phyloP scores from a whole-genome alignment of 1,284 basidiomycete genomes.

The Cutaneotrichosporon mucoides region DNA sequence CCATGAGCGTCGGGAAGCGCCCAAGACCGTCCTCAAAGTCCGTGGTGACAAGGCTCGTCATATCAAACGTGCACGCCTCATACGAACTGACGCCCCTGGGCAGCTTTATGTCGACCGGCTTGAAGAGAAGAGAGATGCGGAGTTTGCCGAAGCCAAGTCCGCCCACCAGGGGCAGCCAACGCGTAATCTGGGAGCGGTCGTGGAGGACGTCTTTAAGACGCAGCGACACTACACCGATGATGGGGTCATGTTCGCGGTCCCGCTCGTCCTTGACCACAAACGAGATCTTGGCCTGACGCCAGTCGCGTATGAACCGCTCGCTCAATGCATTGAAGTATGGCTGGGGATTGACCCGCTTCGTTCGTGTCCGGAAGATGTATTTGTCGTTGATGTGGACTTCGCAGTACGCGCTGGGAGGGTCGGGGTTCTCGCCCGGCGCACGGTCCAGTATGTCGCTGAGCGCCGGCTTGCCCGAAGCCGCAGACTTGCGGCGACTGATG shows the following conservation, averaged over 20 bases:
- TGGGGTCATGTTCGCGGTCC: slow-evolving; percentile 48
- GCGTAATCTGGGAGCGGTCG: slow-evolving; percentile 36
- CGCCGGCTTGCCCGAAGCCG: slow-evolving; percentile 41
- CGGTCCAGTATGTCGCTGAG: slow-evolving; percentile 41
- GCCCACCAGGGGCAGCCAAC: slow-evolving; percentile 45
- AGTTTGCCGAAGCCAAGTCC: slow-evolving; percentile 47
- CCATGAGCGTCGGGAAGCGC: slow-evolving; percentile 24
- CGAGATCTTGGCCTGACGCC: slow-evolving; percentile 48
- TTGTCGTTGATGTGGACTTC: slow-evolving; percentile 52
- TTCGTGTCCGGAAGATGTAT: slow-evolving; percentile 49
- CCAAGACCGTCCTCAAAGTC: slow-evolving; percentile 17
- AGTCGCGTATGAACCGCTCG: slow-evolving; percentile 52
- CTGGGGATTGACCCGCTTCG: slow-evolving; percentile 48
- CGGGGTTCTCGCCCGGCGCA: slow-evolving; percentile 38
- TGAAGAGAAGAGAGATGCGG: slow-evolving; percentile 48
- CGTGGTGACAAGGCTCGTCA: slow-evolving; percentile 27
- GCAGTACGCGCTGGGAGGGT: slow-evolving; percentile 48
- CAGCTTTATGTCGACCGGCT: slow-evolving; percentile 45
- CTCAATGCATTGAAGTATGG: slow-evolving; percentile 53
- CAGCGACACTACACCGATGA: slow-evolving; percentile 39
- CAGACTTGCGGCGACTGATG: slow-evolving; percentile 24
- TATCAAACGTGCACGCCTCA: slow-evolving; percentile 43
- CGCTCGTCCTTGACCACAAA: slow-evolving; percentile 51
- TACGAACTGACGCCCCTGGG: slow-evolving; percentile 38
- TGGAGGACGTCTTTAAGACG: slow-evolving; percentile 33